Evolutionary conservation across 169 alveolate genomes (phyloP).

Genomic region (Cryptosporidium andersoni): DNA sequence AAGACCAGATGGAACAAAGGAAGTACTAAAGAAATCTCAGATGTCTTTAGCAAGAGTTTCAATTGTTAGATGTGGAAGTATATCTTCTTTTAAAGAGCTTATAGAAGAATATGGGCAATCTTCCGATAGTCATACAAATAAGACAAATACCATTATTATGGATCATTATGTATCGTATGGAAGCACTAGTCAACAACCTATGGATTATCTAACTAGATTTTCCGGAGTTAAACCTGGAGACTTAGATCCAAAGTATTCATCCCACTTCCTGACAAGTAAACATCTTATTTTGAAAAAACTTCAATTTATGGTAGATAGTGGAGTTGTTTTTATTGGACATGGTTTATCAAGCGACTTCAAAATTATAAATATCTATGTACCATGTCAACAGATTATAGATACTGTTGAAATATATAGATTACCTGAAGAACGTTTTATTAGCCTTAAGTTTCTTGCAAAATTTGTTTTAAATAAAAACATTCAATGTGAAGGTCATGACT

Average conservation of each 20-base stretch:
- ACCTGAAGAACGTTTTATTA: slow-evolving; percentile 80
- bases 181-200: slow-evolving; percentile 75
- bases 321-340: slow-evolving; percentile 80
- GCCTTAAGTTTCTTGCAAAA: slow-evolving; percentile 81
- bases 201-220: slow-evolving; percentile 82
- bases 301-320: slow-evolving; percentile 80
- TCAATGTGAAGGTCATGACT: slow-evolving; percentile 81
- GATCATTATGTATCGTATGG: slow-evolving; percentile 81
- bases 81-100: slow-evolving; percentile 9
- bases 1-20: slow-evolving; percentile 72
- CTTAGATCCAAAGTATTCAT: slow-evolving; percentile 78
- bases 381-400: slow-evolving; percentile 78
- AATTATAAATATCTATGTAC: slow-evolving; percentile 82
- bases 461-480: slow-evolving; percentile 75
- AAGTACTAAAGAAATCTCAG: slow-evolving; percentile 65
- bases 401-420: slow-evolving; percentile 81
- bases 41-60: slow-evolving; percentile 72
- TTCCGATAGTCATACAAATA: not conserved
- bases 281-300: slow-evolving; percentile 77
- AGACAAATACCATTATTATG: slow-evolving; percentile 56
- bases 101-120: not conserved
- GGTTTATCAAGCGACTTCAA: slow-evolving; percentile 82
- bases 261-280: slow-evolving; percentile 81
- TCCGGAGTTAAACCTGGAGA: slow-evolving; percentile 85
- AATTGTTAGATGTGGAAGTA: slow-evolving; percentile 19